Base-by-base conservation (phyloP, 768 basidiomycete genomes). In the Nidularia pulvinata region DNA sequence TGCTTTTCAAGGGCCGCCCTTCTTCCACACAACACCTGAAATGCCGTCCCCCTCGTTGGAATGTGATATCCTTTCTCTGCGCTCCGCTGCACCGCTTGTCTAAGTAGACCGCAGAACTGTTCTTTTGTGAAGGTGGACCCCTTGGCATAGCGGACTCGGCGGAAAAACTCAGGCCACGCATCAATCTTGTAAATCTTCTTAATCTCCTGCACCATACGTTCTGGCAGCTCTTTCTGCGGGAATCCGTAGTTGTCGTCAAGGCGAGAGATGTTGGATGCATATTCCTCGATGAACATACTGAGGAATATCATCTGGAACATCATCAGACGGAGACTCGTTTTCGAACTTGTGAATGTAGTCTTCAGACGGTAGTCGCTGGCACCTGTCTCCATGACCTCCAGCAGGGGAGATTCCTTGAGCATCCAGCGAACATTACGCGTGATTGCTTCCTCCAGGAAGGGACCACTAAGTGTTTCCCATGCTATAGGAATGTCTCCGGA, bases 231-330 rank as follows among this genome's bases (percentile, higher is more conserved):
- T 45, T 69, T 67, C 25, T 73, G 70, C 5, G 73, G 66, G 59
- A 78, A 77, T 7, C 76, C 78, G 51, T 78, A 78, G 56, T 72
- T 74, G 53, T 73, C 70, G 57, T 76, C 74, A 43, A 77, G 58
- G 25, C 63, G 60, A 19, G 62, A 48, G 33, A 71, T 58, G 19
- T 65, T 59, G 1, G 55, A 48, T 2, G 59, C 65, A 45, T 77
- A 75, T 11, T 69, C 69, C 16, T 62, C 59, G 59, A 73, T 66
- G 55, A 78, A 77, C 33, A 72, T 57, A 48, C 68, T 59, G 33
- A 77, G 60, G 66, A 79, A 78, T n/a, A 70, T 69, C 51, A 75
- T 64, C 54, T 79, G 76, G 68, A 77, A 78, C 75, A 77, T 77
- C 55, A 76, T 70, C 30, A 76, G 62, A 5, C 73, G 67, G 22